Evolutionary conservation across 257 asterid species (phyloP).

Genomic region (Anisodus tanguticus): DNA sequence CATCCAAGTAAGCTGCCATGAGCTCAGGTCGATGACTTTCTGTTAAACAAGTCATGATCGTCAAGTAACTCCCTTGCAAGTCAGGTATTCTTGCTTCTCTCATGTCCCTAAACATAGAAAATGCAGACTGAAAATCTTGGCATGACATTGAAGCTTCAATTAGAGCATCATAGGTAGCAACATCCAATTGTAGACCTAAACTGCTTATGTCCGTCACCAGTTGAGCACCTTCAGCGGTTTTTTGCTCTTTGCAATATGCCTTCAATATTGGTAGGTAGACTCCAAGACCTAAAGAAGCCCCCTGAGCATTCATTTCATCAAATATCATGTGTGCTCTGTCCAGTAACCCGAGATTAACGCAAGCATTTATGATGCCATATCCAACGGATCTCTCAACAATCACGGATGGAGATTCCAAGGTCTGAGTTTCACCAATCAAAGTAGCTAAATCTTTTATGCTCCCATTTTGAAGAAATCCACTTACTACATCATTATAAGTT

Average conservation of each 20-base stretch:
- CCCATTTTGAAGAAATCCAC: conserved; percentile 60
- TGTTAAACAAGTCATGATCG: conserved; percentile 94
- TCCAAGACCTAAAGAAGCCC: conserved; percentile 69
- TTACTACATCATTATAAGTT: conserved; percentile 67
- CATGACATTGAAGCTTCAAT: conserved; percentile 88
- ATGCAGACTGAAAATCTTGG: conserved; percentile 96
- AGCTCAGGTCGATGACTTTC: conserved; percentile 95
- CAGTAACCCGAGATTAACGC: conserved; percentile 60
- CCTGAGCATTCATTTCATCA: conserved; percentile 85
- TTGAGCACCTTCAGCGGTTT: conserved; percentile 92
- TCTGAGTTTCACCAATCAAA: conserved; percentile 74
- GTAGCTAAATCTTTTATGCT: conserved; percentile 60
- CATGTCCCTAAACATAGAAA: conserved; percentile 92
- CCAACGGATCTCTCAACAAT: conserved; percentile 68
- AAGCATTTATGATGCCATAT: conserved; percentile 70
- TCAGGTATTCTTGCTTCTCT: conserved; percentile 74
- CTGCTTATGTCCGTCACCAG: conserved; percentile 69
- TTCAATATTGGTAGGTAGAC: conserved; percentile 77
- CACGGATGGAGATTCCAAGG: conserved; percentile 60
- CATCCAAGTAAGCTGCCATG: conserved; percentile 89
- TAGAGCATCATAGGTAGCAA: conserved; percentile 63
- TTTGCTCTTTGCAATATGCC: conserved; percentile 73
- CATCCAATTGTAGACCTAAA: conserved; percentile 68
- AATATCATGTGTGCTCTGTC: conserved; percentile 81
- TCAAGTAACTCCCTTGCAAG: conserved; percentile 74